Base-by-base conservation (phyloP, 192 early-diverging fungal species). In the Pilaira anomala region DNA sequence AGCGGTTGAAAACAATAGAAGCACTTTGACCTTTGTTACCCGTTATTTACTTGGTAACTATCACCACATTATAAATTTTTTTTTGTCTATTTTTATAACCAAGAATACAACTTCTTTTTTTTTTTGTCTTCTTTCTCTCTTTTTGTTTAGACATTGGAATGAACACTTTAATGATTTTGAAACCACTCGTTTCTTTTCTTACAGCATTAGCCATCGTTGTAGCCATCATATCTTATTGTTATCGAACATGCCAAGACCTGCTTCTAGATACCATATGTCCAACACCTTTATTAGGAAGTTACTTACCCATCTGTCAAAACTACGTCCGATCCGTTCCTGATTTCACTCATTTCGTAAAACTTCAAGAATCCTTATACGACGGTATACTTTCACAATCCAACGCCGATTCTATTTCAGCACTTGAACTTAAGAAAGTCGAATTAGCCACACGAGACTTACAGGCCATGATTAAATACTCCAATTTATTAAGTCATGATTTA, bases 371-470 rank as follows among this genome's bases (percentile, higher is more conserved):
- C 3, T 63, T 74, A 0, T 79, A 78, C 30, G 74, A 77, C 42
- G 29, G 62, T 7, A 66, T 81, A 60, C 62, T 55, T 16, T 66
- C 76, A 2, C 68, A 80, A 26, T 40, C 56, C 39, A 61, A 72
- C 25, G 65, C 72, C n/a, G 65, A 55, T 45, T 49, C 52, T 7
- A 68, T 65, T 19, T 65, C 71, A 13, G 69, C 78, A 0, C 30
- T 83, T 16, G 61, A 77, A 13, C 60, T 83, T 16, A 83, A 83
- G 51, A 66, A 62, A 6, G 68, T 75, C 0, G 82, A 83, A 62
- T 45, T 83, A 16, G 82, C 82, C 0, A 77, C 78, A 0, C 65
- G 74, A 11, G 79, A 83, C 54, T 39, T 83, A 24, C 78, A 78
- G 33, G 74, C 77, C 1, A 59, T 83, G 50, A 68, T 83, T 14